Conservation (phyloP, 192 early-diverging fungal genomes). For the Coemansia sp. region DNA sequence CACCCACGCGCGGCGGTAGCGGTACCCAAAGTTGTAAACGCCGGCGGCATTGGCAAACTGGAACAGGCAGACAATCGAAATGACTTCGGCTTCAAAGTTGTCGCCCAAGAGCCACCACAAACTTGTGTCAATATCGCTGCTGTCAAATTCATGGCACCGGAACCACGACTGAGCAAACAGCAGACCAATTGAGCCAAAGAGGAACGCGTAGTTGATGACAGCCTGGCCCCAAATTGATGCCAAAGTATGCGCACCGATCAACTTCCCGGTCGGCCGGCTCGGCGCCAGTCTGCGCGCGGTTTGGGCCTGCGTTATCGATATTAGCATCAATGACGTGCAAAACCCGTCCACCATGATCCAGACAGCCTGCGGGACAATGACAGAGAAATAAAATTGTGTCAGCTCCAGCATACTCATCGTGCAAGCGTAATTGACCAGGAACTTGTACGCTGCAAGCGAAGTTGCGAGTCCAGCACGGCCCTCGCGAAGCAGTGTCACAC, state of each 20-base stretch:
- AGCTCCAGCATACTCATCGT: constrained; percentile 54
- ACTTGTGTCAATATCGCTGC: constrained; percentile 54
- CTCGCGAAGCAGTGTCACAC: not conserved
- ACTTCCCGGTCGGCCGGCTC: constrained; percentile 59
- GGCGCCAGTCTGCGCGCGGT: constrained; percentile 45
- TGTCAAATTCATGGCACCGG: constrained; percentile 41
- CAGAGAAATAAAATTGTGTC: constrained; percentile 61
- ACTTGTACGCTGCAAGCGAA: constrained; percentile 64
- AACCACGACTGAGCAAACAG: constrained; percentile 54
- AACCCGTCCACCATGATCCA: constrained; percentile 70
- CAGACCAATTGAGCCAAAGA: constrained; percentile 25
- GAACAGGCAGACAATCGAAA: constrained; percentile 60
- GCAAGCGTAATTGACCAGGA: constrained; percentile 60
- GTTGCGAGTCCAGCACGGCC: constrained; percentile 48
- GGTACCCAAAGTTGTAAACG: constrained; percentile 64
- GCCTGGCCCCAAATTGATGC: constrained; percentile 58
- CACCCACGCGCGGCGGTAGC: constrained; percentile 59
- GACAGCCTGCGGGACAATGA: constrained; percentile 55
- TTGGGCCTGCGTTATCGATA: constrained; percentile 52
- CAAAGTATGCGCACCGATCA: constrained; percentile 65
- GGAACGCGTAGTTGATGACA: constrained; percentile 59
- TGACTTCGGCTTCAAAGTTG: constrained; percentile 64
- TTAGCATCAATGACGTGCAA: constrained; percentile 54
- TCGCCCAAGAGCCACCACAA: constrained; percentile 74
- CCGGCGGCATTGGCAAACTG: constrained; percentile 70